Percentiles rank a stretch among this genome's conserved stretches.
These are phyloP conservation scores for Isochrysis galbana DNA, from an alignment of 78 protist species.

Conservation along the genomic window DNA sequence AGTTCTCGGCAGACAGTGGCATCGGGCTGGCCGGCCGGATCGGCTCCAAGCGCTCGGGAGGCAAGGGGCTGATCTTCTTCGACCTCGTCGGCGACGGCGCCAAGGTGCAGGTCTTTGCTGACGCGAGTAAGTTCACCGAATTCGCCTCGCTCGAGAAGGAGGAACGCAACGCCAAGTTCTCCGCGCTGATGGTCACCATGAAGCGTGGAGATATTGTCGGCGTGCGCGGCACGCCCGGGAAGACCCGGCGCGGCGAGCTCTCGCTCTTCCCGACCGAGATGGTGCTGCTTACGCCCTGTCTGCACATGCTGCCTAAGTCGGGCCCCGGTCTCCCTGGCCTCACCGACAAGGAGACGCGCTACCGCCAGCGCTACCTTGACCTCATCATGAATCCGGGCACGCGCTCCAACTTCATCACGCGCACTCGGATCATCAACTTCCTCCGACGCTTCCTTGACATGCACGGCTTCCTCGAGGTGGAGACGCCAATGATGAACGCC, in stretches of 20 bases:
- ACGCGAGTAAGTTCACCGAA: slow-evolving; percentile 1
- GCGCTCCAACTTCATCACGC: not conserved
- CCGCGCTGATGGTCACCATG: slow-evolving; percentile 48
- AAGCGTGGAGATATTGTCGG: slow-evolving; percentile 99
- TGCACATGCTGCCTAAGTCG: slow-evolving; percentile 90
- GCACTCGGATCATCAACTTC: slow-evolving; percentile 28
- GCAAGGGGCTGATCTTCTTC: slow-evolving; percentile 83
- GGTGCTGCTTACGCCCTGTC: slow-evolving; percentile 94
- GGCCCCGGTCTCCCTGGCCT: slow-evolving; percentile 37
- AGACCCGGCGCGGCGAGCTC: slow-evolving; percentile 94
- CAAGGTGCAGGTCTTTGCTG: slow-evolving; percentile 84
- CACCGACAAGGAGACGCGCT: slow-evolving; percentile 69
- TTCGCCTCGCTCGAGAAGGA: not conserved
- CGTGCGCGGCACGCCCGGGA: slow-evolving; percentile 87
- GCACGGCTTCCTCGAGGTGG: not conserved
- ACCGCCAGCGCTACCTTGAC: slow-evolving; percentile 83
- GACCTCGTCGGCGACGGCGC: slow-evolving; percentile 81
- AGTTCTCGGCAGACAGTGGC: not conserved
- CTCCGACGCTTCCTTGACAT: slow-evolving; percentile 61
- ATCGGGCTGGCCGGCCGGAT: slow-evolving; percentile 62
- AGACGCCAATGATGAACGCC: slow-evolving; percentile 96
- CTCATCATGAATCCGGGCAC: slow-evolving; percentile 38
- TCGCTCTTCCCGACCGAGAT: slow-evolving; percentile 80
- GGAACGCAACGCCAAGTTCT: slow-evolving; percentile 57
- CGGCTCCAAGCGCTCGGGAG: slow-evolving; percentile 70